phyloP scores from a whole-genome alignment of 140 eudicot genomes.

The Bidens hawaiensis region DNA sequence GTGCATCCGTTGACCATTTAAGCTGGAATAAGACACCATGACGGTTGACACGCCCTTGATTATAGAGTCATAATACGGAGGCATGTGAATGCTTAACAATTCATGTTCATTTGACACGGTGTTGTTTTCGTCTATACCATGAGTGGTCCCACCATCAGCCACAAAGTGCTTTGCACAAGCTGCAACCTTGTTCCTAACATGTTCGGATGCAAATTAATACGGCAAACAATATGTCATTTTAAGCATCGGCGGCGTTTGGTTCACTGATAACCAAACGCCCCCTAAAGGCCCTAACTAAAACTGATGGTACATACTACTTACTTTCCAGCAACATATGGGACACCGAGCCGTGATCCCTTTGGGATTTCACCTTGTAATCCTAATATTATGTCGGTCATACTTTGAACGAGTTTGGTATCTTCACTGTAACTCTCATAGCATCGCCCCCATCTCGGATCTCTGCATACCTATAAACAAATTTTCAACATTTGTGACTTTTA shows the following conservation, averaged over 20 bases:
- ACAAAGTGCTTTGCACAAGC: slow-evolving; percentile 83
- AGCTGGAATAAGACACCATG: slow-evolving; percentile 69
- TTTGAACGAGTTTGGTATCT: slow-evolving; percentile 56
- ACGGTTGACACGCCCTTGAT: slow-evolving; percentile 62
- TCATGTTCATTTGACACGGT: slow-evolving; percentile 38
- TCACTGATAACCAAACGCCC: background rate
- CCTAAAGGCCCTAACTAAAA: background rate
- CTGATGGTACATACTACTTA: slow-evolving; percentile 37
- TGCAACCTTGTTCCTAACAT: slow-evolving; percentile 53
- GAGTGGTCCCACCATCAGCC: slow-evolving; percentile 81
- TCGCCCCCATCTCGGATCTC: slow-evolving; percentile 94
- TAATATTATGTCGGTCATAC: slow-evolving; percentile 68
- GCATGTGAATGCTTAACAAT: slow-evolving; percentile 58
- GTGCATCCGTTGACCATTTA: slow-evolving; percentile 61
- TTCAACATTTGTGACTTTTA: slow-evolving; percentile 10
- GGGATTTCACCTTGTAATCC: slow-evolving; percentile 80
- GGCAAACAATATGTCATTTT: background rate
- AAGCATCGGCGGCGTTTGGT: background rate
- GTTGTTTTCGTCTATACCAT: slow-evolving; percentile 60
- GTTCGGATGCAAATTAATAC: background rate
- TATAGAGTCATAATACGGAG: slow-evolving; percentile 53
- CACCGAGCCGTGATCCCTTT: slow-evolving; percentile 40
- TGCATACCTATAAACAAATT: slow-evolving; percentile 50
- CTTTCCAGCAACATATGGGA: slow-evolving; percentile 70
- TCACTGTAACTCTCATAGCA: slow-evolving; percentile 90